Conservation (phyloP, 2,329 filamentous ascomycete species). For the Ceratocystis harringtonii region DNA sequence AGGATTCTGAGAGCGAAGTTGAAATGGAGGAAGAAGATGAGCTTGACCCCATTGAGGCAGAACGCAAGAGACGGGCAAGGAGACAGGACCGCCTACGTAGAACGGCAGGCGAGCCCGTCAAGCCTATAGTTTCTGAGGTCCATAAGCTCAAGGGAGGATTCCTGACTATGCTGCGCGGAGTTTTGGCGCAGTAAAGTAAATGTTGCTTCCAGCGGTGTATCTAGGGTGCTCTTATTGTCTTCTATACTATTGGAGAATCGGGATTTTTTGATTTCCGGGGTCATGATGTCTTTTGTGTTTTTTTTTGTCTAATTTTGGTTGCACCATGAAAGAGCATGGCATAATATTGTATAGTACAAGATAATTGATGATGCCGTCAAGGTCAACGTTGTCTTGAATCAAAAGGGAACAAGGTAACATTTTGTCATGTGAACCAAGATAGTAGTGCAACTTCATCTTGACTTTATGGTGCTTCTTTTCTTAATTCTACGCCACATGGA, state of each 20-base stretch:
- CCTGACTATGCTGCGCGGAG: conserved; percentile 63
- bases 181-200: conserved; percentile 51
- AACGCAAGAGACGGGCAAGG: conserved; percentile 61
- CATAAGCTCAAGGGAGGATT: conserved; percentile 69
- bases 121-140: conserved; percentile 65
- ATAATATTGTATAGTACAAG: too few species aligned
- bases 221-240: not conserved
- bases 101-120: conserved; percentile 68
- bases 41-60: conserved; percentile 73
- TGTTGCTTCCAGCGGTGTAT: not conserved
- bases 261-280: not conserved
- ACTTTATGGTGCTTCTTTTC: not conserved
- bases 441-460: not conserved
- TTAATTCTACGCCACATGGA: not conserved
- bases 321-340: too few species aligned
- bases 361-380: too few species aligned
- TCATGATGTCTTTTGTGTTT: not conserved
- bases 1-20: conserved; percentile 39
- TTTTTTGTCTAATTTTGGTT: too few species aligned
- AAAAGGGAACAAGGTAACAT: too few species aligned
- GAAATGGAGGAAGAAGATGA: conserved; percentile 63
- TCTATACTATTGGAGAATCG: not conserved
- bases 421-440: too few species aligned
- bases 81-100: conserved; percentile 66
- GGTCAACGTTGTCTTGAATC: too few species aligned